phyloP scores from a whole-genome alignment of 202 grass and related monocot genomes.

The Carex arenaria region DNA sequence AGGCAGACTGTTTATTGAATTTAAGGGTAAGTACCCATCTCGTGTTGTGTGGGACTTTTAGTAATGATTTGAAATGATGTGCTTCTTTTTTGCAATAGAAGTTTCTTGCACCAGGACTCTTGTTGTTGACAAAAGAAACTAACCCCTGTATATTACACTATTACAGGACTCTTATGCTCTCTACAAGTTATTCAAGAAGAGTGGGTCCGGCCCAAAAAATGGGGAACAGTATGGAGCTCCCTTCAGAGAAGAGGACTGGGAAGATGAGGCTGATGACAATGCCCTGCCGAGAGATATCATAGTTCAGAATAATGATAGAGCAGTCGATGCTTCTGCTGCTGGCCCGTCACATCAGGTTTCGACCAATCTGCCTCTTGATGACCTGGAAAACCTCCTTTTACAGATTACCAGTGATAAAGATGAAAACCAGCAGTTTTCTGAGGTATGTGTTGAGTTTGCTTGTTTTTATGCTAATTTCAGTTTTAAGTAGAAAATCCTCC shows the following conservation, averaged over 20 bases:
- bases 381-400: slow-evolving; percentile 60
- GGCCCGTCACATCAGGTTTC: slow-evolving; percentile 4
- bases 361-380: slow-evolving; percentile 32
- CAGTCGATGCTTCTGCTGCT: slow-evolving; percentile 14
- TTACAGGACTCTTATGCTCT: slow-evolving; percentile 60
- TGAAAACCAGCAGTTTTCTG: slow-evolving; percentile 8
- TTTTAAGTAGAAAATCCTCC: neutral
- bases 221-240: slow-evolving; percentile 96
- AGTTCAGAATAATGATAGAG: slow-evolving; percentile 28
- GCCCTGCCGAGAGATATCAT: neutral
- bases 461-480: neutral
- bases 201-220: slow-evolving; percentile 88
- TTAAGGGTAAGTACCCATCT: neutral
- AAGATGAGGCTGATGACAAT: slow-evolving; percentile 42
- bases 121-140: neutral
- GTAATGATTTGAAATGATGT: neutral
- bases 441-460: slow-evolving; percentile 18
- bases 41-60: neutral
- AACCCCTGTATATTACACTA: slow-evolving; percentile 25
- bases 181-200: slow-evolving; percentile 96
- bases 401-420: slow-evolving; percentile 48
- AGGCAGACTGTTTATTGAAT: slow-evolving; percentile 1
- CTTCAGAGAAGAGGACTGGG: slow-evolving; percentile 89
- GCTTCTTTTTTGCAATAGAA: neutral
- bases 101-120: neutral